Base-by-base conservation (phyloP, 192 early-diverging fungal genomes). In the Diversispora epigaea region DNA sequence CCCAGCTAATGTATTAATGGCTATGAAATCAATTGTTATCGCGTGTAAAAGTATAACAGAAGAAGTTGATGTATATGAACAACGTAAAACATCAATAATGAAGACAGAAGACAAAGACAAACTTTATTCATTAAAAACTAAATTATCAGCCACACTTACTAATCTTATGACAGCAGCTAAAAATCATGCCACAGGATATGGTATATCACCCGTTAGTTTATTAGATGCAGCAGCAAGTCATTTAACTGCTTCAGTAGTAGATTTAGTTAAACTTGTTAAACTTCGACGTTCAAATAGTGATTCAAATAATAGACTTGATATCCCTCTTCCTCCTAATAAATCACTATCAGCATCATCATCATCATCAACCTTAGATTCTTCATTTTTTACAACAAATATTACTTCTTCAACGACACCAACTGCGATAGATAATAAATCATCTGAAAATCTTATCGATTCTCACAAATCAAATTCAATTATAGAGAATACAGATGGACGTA, bases 21-120 rank as follows among this genome's bases (percentile, higher is more conserved):
- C 93, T n/a, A 94, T 95, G 92, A 90, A 91, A 68, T 79, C 91
- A 6, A 89, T 97, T 49, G 92, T 94, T 41, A 85, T 91, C 46
- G 85, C 93, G 0, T 96, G 95, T 83, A 90, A 91, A 57, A 83
- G 86, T 66, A 92, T 98, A 56, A 92, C 89, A 0, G 93, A 93
- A 49, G 93, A 98, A 56, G 87, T 93, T 8, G 91, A 94, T 46
- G 81, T 80, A 10, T 90, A 91, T 56, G 86, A 92, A 76, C 78
- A 84, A 41, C 78, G 77, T 25, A 77, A 75, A 41, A 46, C 71
- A 5, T 81, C 83, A 76, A 82, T 79, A 15, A 80, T 95, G 14
- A 63, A 79, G 14, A 47, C 70, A 11, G 81, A 87, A 40, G 81
- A 85, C 25, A 84, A 84, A 40, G 83, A 89, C 8, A 71, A 78